phyloP scores from a whole-genome alignment of 345 rosid species.

The Salix purpurea region DNA sequence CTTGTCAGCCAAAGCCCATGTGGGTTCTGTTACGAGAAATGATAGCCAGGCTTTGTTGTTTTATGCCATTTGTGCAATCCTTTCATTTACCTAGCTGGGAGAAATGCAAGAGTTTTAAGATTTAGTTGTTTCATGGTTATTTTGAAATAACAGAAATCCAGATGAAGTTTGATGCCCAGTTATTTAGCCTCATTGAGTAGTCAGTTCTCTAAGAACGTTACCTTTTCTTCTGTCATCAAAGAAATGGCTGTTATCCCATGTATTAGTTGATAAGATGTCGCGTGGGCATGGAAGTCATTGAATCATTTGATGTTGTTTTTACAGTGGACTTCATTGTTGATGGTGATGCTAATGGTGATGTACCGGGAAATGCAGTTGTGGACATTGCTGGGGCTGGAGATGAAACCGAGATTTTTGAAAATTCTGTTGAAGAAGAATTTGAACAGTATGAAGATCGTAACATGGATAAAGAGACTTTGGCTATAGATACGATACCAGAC shows the following conservation, averaged over 20 bases:
- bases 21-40: not conserved
- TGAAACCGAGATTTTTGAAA: slow-evolving; percentile 46
- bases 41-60: not conserved
- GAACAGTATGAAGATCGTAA: slow-evolving; percentile 41
- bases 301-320: not conserved
- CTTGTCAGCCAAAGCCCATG: not conserved
- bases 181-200: not conserved
- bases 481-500: slow-evolving; percentile 26
- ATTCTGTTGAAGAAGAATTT: slow-evolving; percentile 42
- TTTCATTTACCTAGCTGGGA: not conserved
- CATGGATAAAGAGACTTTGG: slow-evolving; percentile 39
- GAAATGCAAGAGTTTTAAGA: not conserved
- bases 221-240: not conserved
- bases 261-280: not conserved
- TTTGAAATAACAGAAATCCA: not conserved
- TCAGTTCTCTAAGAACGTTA: not conserved
- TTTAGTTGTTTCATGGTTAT: not conserved
- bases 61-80: not conserved
- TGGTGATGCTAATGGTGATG: slow-evolving; percentile 49
- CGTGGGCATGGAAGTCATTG: not conserved
- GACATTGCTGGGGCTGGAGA: slow-evolving; percentile 35
- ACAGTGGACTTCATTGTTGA: slow-evolving; percentile 81
- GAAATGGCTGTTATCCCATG: not conserved
- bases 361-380: slow-evolving; percentile 39
- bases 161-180: not conserved